Evolutionary conservation across 1,139 yeast genomes (phyloP).

Genomic region (Meyerozyma guilliermondii): DNA sequence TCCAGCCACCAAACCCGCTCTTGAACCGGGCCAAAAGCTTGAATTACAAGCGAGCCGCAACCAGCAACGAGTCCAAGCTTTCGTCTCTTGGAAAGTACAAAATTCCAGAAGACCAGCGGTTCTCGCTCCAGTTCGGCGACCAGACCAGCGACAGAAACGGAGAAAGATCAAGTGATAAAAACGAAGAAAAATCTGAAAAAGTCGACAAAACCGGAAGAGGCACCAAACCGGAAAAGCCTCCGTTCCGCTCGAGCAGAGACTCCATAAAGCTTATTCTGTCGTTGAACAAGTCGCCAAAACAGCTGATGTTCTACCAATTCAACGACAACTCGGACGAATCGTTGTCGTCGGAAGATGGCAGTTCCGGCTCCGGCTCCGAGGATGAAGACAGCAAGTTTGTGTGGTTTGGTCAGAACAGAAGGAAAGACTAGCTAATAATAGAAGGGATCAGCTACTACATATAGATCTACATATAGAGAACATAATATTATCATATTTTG

Average conservation of each 20-base stretch:
- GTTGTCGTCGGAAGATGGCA: constrained; percentile 5
- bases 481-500: neutral
- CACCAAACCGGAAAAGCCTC: neutral
- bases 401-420: constrained; percentile 13
- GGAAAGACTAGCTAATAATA: neutral
- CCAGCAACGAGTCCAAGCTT: neutral
- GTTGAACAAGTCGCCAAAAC: constrained; percentile 3
- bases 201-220: neutral
- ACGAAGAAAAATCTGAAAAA: neutral
- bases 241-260: constrained; percentile 4
- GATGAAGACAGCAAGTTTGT: constrained; percentile 9
- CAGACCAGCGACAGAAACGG: neutral
- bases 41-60: constrained; percentile 1
- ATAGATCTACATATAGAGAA: neutral
- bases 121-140: constrained; percentile 6
- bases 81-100: neutral
- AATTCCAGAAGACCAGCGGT: constrained; percentile 2
- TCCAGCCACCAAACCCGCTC: constrained; percentile 2
- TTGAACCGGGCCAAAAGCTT: neutral
- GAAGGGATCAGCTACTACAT: neutral
- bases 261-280: constrained; percentile 8
- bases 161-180: neutral
- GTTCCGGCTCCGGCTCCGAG: constrained; percentile 5
- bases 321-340: constrained; percentile 5
- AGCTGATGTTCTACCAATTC: constrained; percentile 9